Conservation (phyloP, 2,329 filamentous ascomycete genomes). For the Sclerotinia nivalis region DNA sequence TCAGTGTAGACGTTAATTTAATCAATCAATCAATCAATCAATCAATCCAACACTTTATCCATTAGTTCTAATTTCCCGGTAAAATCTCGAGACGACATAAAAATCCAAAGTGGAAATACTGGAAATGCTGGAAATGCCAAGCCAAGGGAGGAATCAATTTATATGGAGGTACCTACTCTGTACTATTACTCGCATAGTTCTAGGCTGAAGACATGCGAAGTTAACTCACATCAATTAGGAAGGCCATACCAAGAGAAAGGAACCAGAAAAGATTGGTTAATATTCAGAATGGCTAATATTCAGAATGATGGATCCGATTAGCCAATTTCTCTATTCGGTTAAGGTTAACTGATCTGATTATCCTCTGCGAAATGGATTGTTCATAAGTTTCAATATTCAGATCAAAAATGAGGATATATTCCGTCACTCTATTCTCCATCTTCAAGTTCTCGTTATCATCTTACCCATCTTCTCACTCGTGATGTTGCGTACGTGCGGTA, state of each 20-base stretch:
- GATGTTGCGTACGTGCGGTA: not conserved
- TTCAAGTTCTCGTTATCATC: not conserved
- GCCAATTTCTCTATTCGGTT: not conserved
- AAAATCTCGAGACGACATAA: not conserved
- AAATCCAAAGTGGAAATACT: not conserved
- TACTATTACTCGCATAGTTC: not conserved
- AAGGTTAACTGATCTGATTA: not conserved
- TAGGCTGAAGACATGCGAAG: not conserved
- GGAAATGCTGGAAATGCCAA: too few species aligned
- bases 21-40: too few species aligned
- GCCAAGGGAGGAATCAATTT: conserved; percentile 1
- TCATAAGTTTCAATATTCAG: not conserved
- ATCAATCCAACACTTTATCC: not conserved
- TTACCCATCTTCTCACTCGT: not conserved
- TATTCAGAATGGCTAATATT: too few species aligned
- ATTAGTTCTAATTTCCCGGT: not conserved
- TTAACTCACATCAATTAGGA: not conserved
- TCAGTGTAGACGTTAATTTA: too few species aligned
- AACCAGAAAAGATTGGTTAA: not conserved
- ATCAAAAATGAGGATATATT: not conserved
- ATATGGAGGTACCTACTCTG: not conserved
- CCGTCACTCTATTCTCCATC: too few species aligned
- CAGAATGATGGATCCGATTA: not conserved
- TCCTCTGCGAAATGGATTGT: too few species aligned
- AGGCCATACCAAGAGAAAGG: not conserved